phyloP scores from a whole-genome alignment of 2,329 filamentous ascomycete species.

The Lecanicillium sp. region DNA sequence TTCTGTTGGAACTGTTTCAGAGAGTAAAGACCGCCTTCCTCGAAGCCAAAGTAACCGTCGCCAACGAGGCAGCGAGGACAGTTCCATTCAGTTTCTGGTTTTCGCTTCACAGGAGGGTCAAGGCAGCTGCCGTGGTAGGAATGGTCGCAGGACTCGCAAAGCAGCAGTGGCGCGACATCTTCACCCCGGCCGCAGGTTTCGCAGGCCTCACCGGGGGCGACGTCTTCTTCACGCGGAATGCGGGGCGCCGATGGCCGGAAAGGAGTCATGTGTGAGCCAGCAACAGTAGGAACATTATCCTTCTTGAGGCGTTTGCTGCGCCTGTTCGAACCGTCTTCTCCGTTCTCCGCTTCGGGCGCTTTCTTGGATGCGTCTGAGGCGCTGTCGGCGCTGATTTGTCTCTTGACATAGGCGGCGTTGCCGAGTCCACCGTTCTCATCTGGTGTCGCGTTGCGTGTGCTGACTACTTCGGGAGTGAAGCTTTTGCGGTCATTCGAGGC shows the following conservation, averaged over 20 bases:
- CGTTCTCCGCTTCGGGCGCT: slow-evolving; percentile 48
- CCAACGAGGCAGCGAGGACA: slow-evolving; percentile 92
- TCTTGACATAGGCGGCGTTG: slow-evolving; percentile 62
- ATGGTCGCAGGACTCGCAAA: slow-evolving; percentile 89
- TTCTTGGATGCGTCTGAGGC: slow-evolving; percentile 40
- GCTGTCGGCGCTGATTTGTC: slow-evolving; percentile 62
- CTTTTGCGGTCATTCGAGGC: slow-evolving; percentile 42
- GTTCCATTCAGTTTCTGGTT: slow-evolving; percentile 88
- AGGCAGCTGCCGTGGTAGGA: slow-evolving; percentile 83
- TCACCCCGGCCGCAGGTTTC: slow-evolving; percentile 80
- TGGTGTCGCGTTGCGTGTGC: slow-evolving; percentile 54
- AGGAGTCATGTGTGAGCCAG: slow-evolving; percentile 93
- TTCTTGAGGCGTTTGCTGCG: slow-evolving; percentile 93
- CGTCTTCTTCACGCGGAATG: slow-evolving; percentile 49
- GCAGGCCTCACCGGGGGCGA: slow-evolving; percentile 59
- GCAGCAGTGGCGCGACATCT: slow-evolving; percentile 61
- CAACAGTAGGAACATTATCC: slow-evolving; percentile 72
- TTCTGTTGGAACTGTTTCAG: slow-evolving; percentile 94
- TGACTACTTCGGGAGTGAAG: slow-evolving; percentile 59
- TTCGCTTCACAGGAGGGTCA: slow-evolving; percentile 72
- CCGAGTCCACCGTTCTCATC: slow-evolving; percentile 44
- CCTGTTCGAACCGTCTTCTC: slow-evolving; percentile 58
- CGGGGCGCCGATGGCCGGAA: slow-evolving; percentile 76
- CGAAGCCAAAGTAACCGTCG: slow-evolving; percentile 94
- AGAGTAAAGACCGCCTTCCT: slow-evolving; percentile 93